Percentiles rank a stretch among this genome's conserved stretches.
Conservation (phyloP, 768 basidiomycete species). For the Suillus tomentosus region DNA sequence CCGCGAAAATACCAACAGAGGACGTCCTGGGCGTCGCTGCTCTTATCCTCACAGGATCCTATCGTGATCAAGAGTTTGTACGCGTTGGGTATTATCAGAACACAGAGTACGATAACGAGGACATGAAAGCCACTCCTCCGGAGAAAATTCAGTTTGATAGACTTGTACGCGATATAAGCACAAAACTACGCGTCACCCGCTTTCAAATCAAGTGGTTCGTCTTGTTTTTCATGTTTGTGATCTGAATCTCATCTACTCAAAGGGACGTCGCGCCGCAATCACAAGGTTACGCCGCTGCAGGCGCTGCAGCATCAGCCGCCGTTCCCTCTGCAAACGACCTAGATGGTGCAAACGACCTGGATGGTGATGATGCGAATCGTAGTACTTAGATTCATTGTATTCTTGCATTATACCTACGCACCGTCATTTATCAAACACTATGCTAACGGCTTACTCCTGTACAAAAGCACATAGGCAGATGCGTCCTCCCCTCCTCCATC, state of each 20-base stretch:
- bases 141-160: slow-evolving; percentile 71
- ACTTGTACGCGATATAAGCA: slow-evolving; percentile 83
- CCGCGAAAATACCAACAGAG: slow-evolving; percentile 79
- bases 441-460: slow-evolving; percentile 61
- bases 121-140: slow-evolving; percentile 79
- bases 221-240: not conserved
- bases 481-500: slow-evolving; percentile 95
- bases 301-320: slow-evolving; percentile 70
- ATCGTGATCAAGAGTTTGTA: slow-evolving; percentile 98
- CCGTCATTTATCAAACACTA: slow-evolving; percentile 18
- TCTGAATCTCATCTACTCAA: slow-evolving; percentile 1
- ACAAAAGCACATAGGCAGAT: slow-evolving; percentile 86
- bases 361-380: slow-evolving; percentile 37
- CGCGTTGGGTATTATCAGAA: slow-evolving; percentile 99
- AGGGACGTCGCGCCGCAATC: slow-evolving; percentile 70
- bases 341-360: slow-evolving; percentile 57
- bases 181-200: slow-evolving; percentile 92
- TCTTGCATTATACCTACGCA: not conserved
- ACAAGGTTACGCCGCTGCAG: slow-evolving; percentile 45
- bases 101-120: slow-evolving; percentile 96
- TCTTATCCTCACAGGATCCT: slow-evolving; percentile 94
- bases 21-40: slow-evolving; percentile 97
- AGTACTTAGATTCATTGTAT: slow-evolving; percentile 7
- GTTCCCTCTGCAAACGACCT: slow-evolving; percentile 75
- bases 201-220: slow-evolving; percentile 87